Base-by-base conservation (phyloP, 345 rosid genomes). In the Murraya koenigii region DNA sequence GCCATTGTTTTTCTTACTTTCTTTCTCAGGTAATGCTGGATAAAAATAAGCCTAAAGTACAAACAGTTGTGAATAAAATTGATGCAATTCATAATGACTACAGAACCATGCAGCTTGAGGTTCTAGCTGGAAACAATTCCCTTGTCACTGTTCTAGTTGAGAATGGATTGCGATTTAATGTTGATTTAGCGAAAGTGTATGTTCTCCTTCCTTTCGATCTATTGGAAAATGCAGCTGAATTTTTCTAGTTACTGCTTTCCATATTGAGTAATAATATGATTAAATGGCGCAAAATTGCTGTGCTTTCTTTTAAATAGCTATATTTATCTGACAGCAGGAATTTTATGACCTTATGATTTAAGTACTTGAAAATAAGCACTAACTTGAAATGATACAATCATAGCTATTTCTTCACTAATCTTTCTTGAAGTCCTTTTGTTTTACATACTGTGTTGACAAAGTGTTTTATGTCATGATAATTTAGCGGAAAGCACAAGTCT, bases 91-190 rank as follows among this genome's bases (percentile, higher is more conserved):
- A 88, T 75, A 89, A 88, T 86, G 95, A 92, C 83, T 89, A 87
- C 82, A 84, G 95, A 78, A 92, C 97, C 32, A 92, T 93, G 99
- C 91, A 92, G 83, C 91, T 95, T 73, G 99, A 95, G 81, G 89
- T 95, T 81, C 88, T 95, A 82, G 99, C 98, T 14, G 99, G 99
- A 82, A 95, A 92, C 78, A 90, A 72, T 82, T 95, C 99, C 75
- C 88, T 95, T 77, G 93, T 90, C 83, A 93, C 99, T 63, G 79
- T 86, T 70, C 93, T 93, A 68, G 92, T 92, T 76, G 98, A 95
- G 88, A 95, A 89, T 80, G 98, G 99, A 82, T 78, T 93, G 59
- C 88, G 92, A 72, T 95, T 91, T 79, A 90, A 89, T 66, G 89
- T 95, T 78, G 99, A 95, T 91, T 88, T 95, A 71, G 93, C 94